phyloP scores from a whole-genome alignment of 2,329 filamentous ascomycete genomes.

The Ophiostoma himal-ulmi region DNA sequence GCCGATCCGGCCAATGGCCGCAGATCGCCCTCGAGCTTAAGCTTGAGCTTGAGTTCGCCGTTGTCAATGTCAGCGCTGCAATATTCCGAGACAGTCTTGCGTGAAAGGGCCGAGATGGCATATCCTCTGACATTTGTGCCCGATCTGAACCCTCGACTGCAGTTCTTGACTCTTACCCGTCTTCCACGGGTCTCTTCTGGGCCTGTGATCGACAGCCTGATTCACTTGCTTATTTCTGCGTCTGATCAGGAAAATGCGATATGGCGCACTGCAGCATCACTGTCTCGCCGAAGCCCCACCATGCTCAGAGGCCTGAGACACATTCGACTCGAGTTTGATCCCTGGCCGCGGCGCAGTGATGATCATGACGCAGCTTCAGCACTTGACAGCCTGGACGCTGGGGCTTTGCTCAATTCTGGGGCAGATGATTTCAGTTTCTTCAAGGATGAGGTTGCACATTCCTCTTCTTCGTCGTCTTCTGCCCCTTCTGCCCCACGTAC shows the following conservation, averaged over 20 bases:
- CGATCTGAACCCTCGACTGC: constrained; percentile 52
- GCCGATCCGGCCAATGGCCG: constrained; percentile 31
- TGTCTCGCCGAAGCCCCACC: constrained; percentile 36
- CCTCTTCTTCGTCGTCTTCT: background rate
- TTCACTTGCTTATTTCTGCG: constrained; percentile 42
- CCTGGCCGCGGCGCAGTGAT: constrained; percentile 36
- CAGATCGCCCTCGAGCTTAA: background rate
- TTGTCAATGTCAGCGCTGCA: constrained; percentile 36
- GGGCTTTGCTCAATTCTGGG: constrained; percentile 38
- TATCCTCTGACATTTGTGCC: constrained; percentile 48
- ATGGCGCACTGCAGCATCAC: constrained; percentile 26
- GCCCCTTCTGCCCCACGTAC: background rate
- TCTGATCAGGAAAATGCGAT: constrained; percentile 44
- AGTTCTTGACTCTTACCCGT: constrained; percentile 47
- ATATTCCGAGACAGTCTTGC: constrained; percentile 43
- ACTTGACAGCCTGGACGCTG: constrained; percentile 37
- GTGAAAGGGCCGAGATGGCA: constrained; percentile 39
- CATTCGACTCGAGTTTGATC: constrained; percentile 50
- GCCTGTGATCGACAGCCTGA: constrained; percentile 43
- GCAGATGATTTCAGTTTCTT: constrained; percentile 45
- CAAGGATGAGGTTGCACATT: constrained; percentile 26
- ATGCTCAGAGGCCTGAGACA: constrained; percentile 48
- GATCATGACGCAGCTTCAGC: constrained; percentile 28
- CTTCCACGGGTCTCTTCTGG: constrained; percentile 51
- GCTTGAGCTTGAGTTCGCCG: background rate